Percentiles rank a stretch among this genome's conserved stretches.
phyloP scores from a whole-genome alignment of 768 basidiomycete species.

The Leucosporidium yakuticum region DNA sequence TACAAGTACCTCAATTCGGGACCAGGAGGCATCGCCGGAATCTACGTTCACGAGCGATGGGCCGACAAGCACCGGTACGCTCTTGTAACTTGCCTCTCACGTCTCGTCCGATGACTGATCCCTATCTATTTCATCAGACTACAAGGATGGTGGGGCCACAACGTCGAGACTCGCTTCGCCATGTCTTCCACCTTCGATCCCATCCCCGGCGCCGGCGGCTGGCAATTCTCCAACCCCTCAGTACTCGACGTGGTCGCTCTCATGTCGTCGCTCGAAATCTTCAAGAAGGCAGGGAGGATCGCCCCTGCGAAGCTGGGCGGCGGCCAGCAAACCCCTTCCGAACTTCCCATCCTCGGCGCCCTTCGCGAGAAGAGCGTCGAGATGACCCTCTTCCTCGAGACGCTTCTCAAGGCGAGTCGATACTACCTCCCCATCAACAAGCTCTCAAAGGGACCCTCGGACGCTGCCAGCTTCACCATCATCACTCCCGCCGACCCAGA shows the following conservation, averaged over 20 bases:
- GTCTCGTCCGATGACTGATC: not conserved
- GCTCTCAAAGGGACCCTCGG: constrained; percentile 39
- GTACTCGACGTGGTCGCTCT: constrained; percentile 72
- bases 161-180: constrained; percentile 73
- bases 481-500: constrained; percentile 70
- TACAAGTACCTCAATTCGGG: constrained; percentile 96
- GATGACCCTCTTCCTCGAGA: constrained; percentile 60
- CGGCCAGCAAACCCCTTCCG: not conserved
- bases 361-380: constrained; percentile 63
- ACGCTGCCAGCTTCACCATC: constrained; percentile 66
- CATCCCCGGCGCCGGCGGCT: constrained; percentile 84
- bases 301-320: not conserved
- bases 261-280: constrained; percentile 72
- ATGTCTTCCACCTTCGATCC: constrained; percentile 82
- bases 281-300: constrained; percentile 69
- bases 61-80: not conserved
- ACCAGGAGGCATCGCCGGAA: constrained; percentile 89
- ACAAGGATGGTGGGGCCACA: constrained; percentile 98
- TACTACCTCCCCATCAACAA: constrained; percentile 56
- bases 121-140: constrained; percentile 50
- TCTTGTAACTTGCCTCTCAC: too few species aligned
- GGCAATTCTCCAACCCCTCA: constrained; percentile 92
- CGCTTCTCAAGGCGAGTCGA: constrained; percentile 52
- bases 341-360: constrained; percentile 44
- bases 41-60: constrained; percentile 65